phyloP scores from a whole-genome alignment of 331 rosid species.

The Cydonia oblonga region DNA sequence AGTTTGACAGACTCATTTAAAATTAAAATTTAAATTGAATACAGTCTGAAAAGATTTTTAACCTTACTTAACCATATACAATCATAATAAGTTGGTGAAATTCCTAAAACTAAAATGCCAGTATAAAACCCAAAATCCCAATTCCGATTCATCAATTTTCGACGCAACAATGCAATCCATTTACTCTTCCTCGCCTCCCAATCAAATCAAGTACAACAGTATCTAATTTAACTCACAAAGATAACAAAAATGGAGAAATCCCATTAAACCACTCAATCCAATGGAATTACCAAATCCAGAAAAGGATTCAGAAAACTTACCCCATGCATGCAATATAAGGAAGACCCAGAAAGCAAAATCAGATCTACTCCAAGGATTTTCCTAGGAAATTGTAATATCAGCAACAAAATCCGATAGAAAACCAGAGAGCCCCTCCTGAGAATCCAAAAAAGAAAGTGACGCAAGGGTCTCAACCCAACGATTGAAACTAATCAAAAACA shows the following conservation, averaged over 20 bases:
- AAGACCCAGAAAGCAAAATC: conserved; percentile 28
- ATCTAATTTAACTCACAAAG: not conserved
- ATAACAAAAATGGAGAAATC: not conserved
- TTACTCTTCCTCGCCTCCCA: not conserved
- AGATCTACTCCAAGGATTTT: conserved; percentile 26
- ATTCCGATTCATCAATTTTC: not conserved
- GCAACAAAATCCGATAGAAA: conserved; percentile 18
- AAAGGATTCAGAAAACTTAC: conserved; percentile 57
- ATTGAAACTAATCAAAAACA: not conserved
- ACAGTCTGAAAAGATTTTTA: not conserved
- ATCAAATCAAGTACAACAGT: not conserved
- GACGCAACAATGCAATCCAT: not conserved
- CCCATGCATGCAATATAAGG: conserved; percentile 63
- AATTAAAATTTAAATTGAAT: too few species aligned
- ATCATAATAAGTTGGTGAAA: not conserved
- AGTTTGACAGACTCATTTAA: too few species aligned
- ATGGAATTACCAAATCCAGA: not conserved
- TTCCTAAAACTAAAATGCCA: not conserved
- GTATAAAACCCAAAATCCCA: not conserved
- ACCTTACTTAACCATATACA: not conserved
- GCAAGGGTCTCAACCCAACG: not conserved
- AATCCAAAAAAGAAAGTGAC: not conserved
- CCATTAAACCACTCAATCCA: not conserved
- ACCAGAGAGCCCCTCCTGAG: conserved; percentile 30
- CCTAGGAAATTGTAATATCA: conserved; percentile 10